These are phyloP conservation scores for Diaporthe citrichinensis DNA, from an alignment of 2,329 filamentous ascomycete genomes.

Conservation along the genomic window DNA sequence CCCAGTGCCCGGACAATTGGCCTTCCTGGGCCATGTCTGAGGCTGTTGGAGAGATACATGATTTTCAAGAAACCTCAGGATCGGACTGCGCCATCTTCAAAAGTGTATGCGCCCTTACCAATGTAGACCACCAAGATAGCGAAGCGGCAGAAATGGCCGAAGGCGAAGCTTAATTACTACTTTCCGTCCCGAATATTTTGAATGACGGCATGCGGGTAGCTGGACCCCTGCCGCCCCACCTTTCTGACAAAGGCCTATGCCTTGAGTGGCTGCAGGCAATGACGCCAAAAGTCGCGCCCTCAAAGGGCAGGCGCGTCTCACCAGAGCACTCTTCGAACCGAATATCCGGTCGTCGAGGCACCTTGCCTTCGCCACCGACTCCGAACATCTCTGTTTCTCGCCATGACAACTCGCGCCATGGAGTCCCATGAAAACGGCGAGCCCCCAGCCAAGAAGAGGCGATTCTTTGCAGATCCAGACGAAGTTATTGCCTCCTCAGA, in stretches of 20 bases:
- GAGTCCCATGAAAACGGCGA: constrained; percentile 36
- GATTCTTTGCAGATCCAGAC: constrained; percentile 45
- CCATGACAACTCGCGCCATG: constrained; percentile 46
- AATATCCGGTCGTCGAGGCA: not conserved
- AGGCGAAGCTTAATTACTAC: not conserved
- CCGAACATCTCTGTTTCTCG: not conserved
- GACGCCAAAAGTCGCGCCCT: constrained; percentile 53
- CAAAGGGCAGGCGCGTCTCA: constrained; percentile 55
- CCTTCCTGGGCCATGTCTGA: constrained; percentile 56
- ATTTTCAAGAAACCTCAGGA: not conserved
- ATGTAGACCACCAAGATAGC: not conserved
- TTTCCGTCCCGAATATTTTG: not conserved
- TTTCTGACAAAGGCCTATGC: constrained; percentile 52
- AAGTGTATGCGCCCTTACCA: not conserved
- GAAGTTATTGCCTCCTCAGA: constrained; percentile 35
- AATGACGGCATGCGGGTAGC: constrained; percentile 39
- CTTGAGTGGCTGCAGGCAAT: constrained; percentile 52
- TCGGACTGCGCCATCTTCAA: not conserved
- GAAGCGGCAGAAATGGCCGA: not conserved
- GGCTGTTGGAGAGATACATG: constrained; percentile 57
- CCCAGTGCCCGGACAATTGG: constrained; percentile 11
- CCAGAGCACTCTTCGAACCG: constrained; percentile 13
- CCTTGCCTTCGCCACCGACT: not conserved
- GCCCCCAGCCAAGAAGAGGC: constrained; percentile 40
- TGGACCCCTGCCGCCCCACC: constrained; percentile 14